phyloP scores from a whole-genome alignment of 495 filamentous ascomycete species.

The Halenospora varia region DNA sequence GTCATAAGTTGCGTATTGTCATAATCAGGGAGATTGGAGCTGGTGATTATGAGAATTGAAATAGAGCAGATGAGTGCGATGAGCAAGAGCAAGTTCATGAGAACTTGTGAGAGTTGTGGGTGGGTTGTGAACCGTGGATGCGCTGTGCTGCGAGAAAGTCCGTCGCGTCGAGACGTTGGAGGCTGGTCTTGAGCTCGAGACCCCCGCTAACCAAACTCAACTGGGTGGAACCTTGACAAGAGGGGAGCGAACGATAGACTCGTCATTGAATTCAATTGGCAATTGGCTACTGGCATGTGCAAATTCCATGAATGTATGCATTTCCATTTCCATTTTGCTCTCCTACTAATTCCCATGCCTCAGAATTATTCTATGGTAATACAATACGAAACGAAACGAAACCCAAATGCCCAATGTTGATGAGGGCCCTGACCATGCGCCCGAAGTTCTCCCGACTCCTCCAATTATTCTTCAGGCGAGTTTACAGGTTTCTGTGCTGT shows the following conservation, averaged over 20 bases:
- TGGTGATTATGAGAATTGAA: conserved; percentile 1
- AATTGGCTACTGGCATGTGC: too few species aligned
- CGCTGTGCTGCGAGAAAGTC: not conserved
- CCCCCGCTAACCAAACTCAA: too few species aligned
- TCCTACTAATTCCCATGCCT: not conserved
- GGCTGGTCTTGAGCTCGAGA: too few species aligned
- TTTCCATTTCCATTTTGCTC: not conserved
- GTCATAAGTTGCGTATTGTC: conserved; percentile 2
- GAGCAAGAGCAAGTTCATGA: not conserved
- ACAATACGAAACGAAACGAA: not conserved
- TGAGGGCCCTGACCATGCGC: not conserved
- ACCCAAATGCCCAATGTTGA: not conserved
- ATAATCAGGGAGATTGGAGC: not conserved
- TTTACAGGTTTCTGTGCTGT: not conserved
- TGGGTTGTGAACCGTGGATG: not conserved
- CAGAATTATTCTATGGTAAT: conserved; percentile 9
- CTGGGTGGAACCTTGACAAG: too few species aligned
- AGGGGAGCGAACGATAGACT: too few species aligned
- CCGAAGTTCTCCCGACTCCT: not conserved
- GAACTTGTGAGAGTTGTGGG: too few species aligned
- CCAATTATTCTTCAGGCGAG: not conserved
- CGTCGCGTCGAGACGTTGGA: not conserved
- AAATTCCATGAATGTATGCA: not conserved
- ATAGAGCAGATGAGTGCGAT: not conserved
- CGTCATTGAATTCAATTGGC: not conserved